Conservation (phyloP, 2,329 filamentous ascomycete genomes). For the Penicillium thymicola region DNA sequence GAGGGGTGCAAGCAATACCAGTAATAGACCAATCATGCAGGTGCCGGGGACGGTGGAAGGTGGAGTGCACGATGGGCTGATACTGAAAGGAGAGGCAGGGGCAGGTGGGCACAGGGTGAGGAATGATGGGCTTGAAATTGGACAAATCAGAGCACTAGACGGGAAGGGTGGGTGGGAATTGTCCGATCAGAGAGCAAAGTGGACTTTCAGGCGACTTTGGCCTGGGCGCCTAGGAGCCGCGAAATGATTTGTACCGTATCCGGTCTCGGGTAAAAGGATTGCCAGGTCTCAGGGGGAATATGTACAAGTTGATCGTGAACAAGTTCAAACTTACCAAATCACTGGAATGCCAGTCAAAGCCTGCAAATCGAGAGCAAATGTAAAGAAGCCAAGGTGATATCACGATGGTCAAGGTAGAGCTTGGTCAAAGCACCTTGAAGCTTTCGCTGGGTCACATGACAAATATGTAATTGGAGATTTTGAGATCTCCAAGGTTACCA, state of each 20-base stretch:
- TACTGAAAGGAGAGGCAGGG: constrained; percentile 20
- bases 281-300: neutral
- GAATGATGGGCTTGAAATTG: constrained; percentile 17
- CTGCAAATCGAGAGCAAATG: neutral
- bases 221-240: constrained; percentile 11
- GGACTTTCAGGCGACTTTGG: constrained; percentile 6
- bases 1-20: constrained; percentile 14
- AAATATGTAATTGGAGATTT: neutral
- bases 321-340: constrained; percentile 5
- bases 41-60: constrained; percentile 23
- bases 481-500: neutral
- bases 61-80: constrained; percentile 33
- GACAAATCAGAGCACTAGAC: constrained; percentile 17
- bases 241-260: constrained; percentile 15
- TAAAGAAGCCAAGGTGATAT: neutral
- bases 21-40: constrained; percentile 31
- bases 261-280: constrained; percentile 15
- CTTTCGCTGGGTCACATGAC: neutral
- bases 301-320: neutral
- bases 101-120: constrained; percentile 15
- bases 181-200: constrained; percentile 18
- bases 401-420: constrained; percentile 2
- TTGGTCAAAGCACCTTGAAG: constrained; percentile 7
- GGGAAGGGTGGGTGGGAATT: constrained; percentile 19
- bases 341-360: neutral